A percentile compares a stretch with the other conserved stretches of the same genome.
Conservation (phyloP, 306 rosid genomes). For the Dryas octopetala region DNA sequence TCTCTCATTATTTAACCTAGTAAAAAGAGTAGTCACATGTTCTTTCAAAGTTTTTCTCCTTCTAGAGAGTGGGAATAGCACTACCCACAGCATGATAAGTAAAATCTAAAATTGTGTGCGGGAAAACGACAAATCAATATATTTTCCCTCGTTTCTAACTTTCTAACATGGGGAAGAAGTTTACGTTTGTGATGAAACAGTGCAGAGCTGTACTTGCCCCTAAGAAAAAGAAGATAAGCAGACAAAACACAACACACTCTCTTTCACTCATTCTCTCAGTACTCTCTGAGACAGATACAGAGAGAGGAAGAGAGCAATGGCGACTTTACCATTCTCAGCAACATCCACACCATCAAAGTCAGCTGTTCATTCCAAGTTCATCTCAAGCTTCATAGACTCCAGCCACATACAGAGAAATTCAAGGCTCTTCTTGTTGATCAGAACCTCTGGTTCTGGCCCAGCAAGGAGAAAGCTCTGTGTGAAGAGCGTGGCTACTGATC, state of each 20-base stretch:
- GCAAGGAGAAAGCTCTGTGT: constrained; percentile 39
- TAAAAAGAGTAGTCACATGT: too few relatives aligned
- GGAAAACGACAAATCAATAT: constrained; percentile 19
- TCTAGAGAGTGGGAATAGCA: too few relatives aligned
- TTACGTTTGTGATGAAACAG: background rate
- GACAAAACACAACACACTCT: constrained; percentile 25
- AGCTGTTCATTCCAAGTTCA: constrained; percentile 15
- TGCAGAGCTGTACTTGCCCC: background rate
- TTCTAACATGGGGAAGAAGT: constrained; percentile 28
- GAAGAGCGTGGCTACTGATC: constrained; percentile 47
- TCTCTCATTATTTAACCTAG: too few relatives aligned
- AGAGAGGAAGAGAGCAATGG: constrained; percentile 44
- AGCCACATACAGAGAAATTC: constrained; percentile 29
- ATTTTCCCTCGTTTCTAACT: constrained; percentile 40
- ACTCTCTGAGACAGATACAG: constrained; percentile 1
- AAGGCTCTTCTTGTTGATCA: constrained; percentile 29
- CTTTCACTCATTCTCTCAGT: constrained; percentile 38
- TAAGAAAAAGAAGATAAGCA: constrained; percentile 29
- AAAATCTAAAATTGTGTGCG: too few relatives aligned
- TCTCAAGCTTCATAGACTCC: constrained; percentile 35
- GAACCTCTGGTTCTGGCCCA: constrained; percentile 32
- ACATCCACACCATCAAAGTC: constrained; percentile 38
- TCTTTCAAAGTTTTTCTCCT: too few relatives aligned
- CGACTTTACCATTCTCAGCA: constrained; percentile 55
- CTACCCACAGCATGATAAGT: too few relatives aligned